phyloP scores from a whole-genome alignment of 768 basidiomycete species.

The Pisolithus tinctorius region DNA sequence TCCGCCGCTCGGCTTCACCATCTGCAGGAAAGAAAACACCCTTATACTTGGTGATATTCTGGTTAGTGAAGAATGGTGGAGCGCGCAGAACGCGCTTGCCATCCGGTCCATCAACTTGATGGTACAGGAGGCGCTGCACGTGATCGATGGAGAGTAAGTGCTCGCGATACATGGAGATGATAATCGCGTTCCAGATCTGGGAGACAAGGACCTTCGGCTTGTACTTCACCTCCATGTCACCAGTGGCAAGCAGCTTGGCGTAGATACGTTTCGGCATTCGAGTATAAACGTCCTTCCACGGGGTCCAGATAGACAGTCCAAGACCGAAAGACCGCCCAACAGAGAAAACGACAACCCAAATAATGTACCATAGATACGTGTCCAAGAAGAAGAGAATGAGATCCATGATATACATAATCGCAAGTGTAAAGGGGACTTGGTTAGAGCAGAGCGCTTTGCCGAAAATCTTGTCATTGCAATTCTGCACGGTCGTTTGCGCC shows the following conservation, averaged over 20 bases:
- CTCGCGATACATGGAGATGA: conserved; percentile 99
- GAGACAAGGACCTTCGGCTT: conserved; percentile 99
- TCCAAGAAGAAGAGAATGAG: conserved; percentile 97
- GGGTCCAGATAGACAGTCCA: conserved; percentile 97
- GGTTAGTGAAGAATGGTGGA: conserved; percentile 97
- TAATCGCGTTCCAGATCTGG: conserved; percentile 98
- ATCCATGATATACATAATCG: conserved; percentile 99
- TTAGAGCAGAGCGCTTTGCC: conserved; percentile 79
- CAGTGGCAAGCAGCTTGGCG: conserved; percentile 91
- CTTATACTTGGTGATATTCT: conserved; percentile 63
- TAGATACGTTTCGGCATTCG: conserved; percentile 96
- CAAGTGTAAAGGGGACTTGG: conserved; percentile 88
- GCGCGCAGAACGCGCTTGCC: conserved; percentile 90
- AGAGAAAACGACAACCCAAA: conserved; percentile 95
- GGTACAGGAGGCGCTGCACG: conserved; percentile 94
- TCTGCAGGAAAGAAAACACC: conserved; percentile 89
- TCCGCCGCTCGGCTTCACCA: conserved; percentile 94
- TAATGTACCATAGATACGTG: conserved; percentile 99
- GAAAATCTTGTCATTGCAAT: conserved; percentile 80
- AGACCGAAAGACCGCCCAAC: conserved; percentile 86
- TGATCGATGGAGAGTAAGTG: conserved; percentile 97
- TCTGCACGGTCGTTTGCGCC: conserved; percentile 90
- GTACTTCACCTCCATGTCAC: conserved; percentile 99
- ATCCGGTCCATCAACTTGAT: conserved; percentile 87
- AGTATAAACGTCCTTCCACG: conserved; percentile 97